Percentiles rank a stretch among this genome's conserved stretches.
Evolutionary conservation across 2,329 filamentous ascomycete species (phyloP).

Genomic region (Fusarium globosum): DNA sequence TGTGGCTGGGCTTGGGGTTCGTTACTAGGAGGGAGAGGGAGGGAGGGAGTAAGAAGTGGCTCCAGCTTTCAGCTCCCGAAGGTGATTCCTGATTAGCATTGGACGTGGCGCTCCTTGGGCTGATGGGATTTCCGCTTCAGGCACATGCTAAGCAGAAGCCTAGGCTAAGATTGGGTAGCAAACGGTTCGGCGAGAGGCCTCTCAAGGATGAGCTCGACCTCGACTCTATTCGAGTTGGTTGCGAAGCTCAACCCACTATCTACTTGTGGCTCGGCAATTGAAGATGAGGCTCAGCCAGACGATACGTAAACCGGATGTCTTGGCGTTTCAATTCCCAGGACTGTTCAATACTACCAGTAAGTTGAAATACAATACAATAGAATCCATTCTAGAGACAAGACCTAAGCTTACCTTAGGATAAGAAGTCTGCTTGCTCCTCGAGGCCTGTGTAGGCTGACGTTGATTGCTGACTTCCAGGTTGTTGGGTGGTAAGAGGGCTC

Average conservation of each 20-base stretch:
- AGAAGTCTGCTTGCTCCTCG: background rate
- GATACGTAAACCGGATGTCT: slow-evolving; percentile 9
- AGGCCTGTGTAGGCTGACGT: background rate
- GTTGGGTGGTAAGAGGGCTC: background rate
- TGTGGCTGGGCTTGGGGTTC: slow-evolving; percentile 36
- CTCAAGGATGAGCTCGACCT: slow-evolving; percentile 1
- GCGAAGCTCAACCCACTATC: slow-evolving; percentile 18
- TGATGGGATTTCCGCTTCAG: slow-evolving; percentile 27
- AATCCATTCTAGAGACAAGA: background rate
- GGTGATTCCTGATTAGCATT: slow-evolving; percentile 2
- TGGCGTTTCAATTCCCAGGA: background rate
- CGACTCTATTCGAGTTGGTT: background rate
- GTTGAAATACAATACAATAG: background rate
- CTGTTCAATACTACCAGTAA: background rate
- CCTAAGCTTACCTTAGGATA: background rate
- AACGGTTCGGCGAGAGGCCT: slow-evolving; percentile 28
- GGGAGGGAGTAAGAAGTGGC: background rate
- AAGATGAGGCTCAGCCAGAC: slow-evolving; percentile 16
- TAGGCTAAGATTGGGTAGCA: slow-evolving; percentile 13
- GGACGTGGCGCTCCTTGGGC: slow-evolving; percentile 3
- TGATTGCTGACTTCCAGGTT: background rate
- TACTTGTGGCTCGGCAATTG: slow-evolving; percentile 18
- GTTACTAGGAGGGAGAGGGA: slow-evolving; percentile 1
- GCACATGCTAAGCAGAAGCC: background rate
- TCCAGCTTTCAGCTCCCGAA: slow-evolving; percentile 9